Conservation (phyloP, 352 stramenopile species). For the Thraustotheca clavata region DNA sequence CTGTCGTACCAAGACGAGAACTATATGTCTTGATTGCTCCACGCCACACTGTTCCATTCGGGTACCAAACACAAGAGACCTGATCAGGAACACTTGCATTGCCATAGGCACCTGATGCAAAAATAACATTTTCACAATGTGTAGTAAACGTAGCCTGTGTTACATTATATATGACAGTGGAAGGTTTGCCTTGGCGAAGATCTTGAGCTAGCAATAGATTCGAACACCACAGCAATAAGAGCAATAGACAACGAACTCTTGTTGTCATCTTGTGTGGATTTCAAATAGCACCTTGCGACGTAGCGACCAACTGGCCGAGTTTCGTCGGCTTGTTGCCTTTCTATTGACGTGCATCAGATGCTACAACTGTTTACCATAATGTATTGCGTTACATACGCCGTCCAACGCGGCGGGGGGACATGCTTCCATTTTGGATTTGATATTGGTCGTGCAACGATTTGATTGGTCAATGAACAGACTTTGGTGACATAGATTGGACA, state of each 20-base stretch:
- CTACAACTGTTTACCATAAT: not conserved
- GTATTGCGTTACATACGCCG: not conserved
- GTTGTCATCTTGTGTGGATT: no score
- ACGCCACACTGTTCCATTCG: not conserved
- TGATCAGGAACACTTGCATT: not conserved
- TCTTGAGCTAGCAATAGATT: not conserved
- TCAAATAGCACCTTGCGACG: no score
- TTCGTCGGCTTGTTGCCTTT: not conserved
- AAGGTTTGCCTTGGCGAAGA: not conserved
- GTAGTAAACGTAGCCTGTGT: not conserved
- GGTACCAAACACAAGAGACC: not conserved
- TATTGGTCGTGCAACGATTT: not conserved
- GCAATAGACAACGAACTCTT: no score
- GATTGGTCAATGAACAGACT: no score
- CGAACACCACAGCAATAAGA: no score
- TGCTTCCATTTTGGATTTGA: not conserved
- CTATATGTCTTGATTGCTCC: not conserved
- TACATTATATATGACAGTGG: not conserved
- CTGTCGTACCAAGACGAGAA: not conserved
- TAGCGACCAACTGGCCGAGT: no score
- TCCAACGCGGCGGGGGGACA: not conserved
- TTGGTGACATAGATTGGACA: no score
- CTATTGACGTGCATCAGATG: not conserved
- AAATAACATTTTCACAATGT: not conserved
- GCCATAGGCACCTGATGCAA: not conserved